Base-by-base conservation (phyloP, 2,329 filamentous ascomycete species). In the Claviceps citrina region DNA sequence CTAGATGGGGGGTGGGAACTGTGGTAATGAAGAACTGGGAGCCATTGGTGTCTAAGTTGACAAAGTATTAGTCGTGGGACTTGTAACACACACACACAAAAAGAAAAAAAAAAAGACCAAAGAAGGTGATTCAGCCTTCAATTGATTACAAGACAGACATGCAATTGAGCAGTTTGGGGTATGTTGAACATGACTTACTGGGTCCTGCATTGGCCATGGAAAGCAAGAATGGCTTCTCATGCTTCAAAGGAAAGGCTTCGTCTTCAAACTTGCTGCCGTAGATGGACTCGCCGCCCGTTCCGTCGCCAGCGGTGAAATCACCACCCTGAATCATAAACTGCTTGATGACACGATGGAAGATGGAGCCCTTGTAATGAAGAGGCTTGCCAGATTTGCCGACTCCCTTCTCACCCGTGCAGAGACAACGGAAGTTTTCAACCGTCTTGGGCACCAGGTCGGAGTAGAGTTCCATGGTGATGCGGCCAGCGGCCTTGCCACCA, bases 21-120 rank as follows among this genome's bases (percentile, higher is more conserved):
- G 91, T 96, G 36, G 91, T 98, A 53, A 96, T 70, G 73, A 98
- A 98, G 74, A 98, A 98, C 57, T 98, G 91, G 38, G 84, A 93
- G 55, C 91, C 91, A 59, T 98, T 98, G 60, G 91, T 94, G 52
- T 81, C 80, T 83, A 27, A 8, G 10, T 8, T 13, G 26, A 27
- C 10, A 13, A 9, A 27, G 26, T 8, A 9, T 27, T 27, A 24
- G 22, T 24, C 8, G 22, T n/a, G n/a, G n/a, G n/a, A n/a, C n/a
- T n/a, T n/a, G n/a, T n/a, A n/a, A n/a, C n/a, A n/a, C n/a, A n/a
- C n/a, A n/a, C n/a, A n/a, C n/a, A n/a, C n/a, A n/a, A n/a, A n/a
- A n/a, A n/a, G n/a, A n/a, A n/a, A n/a, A n/a, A n/a, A n/a, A n/a
- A n/a, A n/a, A n/a, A n/a, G n/a, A n/a, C n/a, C n/a, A n/a, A n/a